A percentile compares a stretch with the other conserved stretches of the same genome.
phyloP scores from a whole-genome alignment of 768 basidiomycete species.

The Suillus americanus region DNA sequence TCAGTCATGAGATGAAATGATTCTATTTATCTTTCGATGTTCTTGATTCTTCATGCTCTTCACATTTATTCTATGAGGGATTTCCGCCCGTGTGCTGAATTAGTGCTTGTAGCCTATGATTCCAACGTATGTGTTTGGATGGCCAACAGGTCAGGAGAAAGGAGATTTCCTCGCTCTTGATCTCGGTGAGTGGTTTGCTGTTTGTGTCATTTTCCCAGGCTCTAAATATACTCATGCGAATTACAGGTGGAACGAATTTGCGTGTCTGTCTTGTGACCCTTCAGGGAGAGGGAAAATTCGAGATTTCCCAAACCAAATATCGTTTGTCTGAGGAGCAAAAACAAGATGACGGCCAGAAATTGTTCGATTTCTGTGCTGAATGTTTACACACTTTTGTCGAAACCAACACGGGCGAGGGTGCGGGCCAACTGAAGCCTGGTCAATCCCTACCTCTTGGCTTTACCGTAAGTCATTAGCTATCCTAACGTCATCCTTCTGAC shows the following conservation, averaged over 20 bases:
- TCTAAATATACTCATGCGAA: conserved; percentile 5
- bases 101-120: conserved; percentile 75
- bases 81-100: conserved; percentile 12
- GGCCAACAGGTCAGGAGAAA: conserved; percentile 86
- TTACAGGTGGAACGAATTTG: conserved; percentile 89
- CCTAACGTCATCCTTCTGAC: conserved; percentile 7
- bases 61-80: not conserved
- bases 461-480: conserved; percentile 62
- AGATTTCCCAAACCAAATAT: conserved; percentile 97
- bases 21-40: not conserved
- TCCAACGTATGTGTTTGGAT: conserved; percentile 94
- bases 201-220: conserved; percentile 1
- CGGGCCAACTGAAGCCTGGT: conserved; percentile 48
- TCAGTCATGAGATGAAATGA: not conserved
- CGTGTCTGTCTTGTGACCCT: conserved; percentile 96
- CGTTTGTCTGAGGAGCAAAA: conserved; percentile 97
- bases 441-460: conserved; percentile 83
- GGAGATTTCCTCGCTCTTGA: conserved; percentile 92
- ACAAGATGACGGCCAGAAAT: conserved; percentile 90
- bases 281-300: conserved; percentile 92
- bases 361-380: conserved; percentile 98
- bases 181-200: conserved; percentile 56
- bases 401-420: conserved; percentile 59
- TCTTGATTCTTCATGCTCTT: not conserved
- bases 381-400: conserved; percentile 88